These are phyloP conservation scores for Alectoria sarmentosa DNA, from an alignment of 495 filamentous ascomycete genomes.

Conservation along the genomic window DNA sequence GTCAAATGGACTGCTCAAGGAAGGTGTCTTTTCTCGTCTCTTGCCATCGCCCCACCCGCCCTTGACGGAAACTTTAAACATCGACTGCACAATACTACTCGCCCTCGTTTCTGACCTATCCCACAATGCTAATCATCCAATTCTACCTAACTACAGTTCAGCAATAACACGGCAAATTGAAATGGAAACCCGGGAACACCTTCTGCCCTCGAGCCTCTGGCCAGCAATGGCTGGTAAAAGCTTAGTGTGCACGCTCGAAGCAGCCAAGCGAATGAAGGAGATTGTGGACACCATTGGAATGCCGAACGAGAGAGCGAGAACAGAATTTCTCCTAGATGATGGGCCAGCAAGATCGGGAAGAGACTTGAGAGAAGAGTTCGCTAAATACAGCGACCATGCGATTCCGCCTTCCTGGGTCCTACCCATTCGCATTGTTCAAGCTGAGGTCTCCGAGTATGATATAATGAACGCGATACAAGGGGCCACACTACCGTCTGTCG, in stretches of 20 bases:
- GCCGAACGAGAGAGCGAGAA: conserved; percentile 50
- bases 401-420: conserved; percentile 44
- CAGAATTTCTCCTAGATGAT: conserved; percentile 46
- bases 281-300: conserved; percentile 63
- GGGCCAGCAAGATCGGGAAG: conserved; percentile 24
- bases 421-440: conserved; percentile 42
- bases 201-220: conserved; percentile 56
- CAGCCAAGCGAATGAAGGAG: conserved; percentile 55
- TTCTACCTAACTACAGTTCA: conserved; percentile 44
- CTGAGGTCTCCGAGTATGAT: conserved; percentile 28
- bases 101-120: conserved; percentile 67
- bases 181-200: conserved; percentile 50
- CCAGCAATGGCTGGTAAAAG: conserved; percentile 48
- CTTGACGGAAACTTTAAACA: conserved; percentile 55
- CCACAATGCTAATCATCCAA: conserved; percentile 34
- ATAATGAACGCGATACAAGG: conserved; percentile 30
- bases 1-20: conserved; percentile 16
- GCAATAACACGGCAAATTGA: conserved; percentile 59
- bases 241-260: conserved; percentile 57
- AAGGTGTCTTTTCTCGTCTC: conserved; percentile 35
- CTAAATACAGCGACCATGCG: conserved; percentile 43
- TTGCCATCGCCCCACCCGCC: conserved; percentile 46
- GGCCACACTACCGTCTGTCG: conserved; percentile 34
- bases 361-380: conserved; percentile 37
- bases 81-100: conserved; percentile 69